Evolutionary conservation across 2,329 filamentous ascomycete genomes (phyloP).

Genomic region (Penicillium thymicola): DNA sequence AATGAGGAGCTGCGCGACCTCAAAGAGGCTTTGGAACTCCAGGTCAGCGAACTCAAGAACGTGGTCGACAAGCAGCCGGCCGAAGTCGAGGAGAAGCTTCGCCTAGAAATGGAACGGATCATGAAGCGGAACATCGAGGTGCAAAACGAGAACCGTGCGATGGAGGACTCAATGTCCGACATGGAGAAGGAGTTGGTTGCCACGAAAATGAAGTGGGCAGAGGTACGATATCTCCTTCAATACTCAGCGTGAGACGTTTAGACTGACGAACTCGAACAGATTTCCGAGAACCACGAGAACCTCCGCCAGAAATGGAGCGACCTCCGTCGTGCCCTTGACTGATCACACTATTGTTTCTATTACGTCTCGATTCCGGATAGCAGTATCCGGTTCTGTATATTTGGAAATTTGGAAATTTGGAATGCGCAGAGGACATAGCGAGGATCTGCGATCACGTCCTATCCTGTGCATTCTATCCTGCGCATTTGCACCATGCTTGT

Average conservation of each 20-base stretch:
- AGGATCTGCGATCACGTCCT: slow-evolving; percentile 21
- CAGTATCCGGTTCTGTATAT: slow-evolving; percentile 19
- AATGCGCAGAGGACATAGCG: slow-evolving; percentile 3
- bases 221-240: slow-evolving; percentile 60
- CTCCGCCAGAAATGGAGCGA: slow-evolving; percentile 76
- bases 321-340: slow-evolving; percentile 57
- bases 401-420: slow-evolving; percentile 16
- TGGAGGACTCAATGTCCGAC: slow-evolving; percentile 87
- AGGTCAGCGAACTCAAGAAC: slow-evolving; percentile 78
- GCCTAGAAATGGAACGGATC: slow-evolving; percentile 81
- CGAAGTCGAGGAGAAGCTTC: slow-evolving; percentile 78
- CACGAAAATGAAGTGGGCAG: slow-evolving; percentile 92
- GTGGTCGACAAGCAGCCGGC: slow-evolving; percentile 87
- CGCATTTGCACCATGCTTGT: slow-evolving; percentile 7
- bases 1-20: slow-evolving; percentile 86
- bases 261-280: slow-evolving; percentile 45
- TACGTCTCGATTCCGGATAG: not conserved
- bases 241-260: not conserved
- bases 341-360: slow-evolving; percentile 3
- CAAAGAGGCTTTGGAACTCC: slow-evolving; percentile 81
- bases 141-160: slow-evolving; percentile 81
- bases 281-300: slow-evolving; percentile 66
- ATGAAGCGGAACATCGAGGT: slow-evolving; percentile 92
- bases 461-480: slow-evolving; percentile 6
- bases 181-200: slow-evolving; percentile 90